Evolutionary conservation across 2,329 filamentous ascomycete genomes (phyloP), one percentile per base, ranked within the genome.

Genomic region (Aspergillus versicolor): DNA sequence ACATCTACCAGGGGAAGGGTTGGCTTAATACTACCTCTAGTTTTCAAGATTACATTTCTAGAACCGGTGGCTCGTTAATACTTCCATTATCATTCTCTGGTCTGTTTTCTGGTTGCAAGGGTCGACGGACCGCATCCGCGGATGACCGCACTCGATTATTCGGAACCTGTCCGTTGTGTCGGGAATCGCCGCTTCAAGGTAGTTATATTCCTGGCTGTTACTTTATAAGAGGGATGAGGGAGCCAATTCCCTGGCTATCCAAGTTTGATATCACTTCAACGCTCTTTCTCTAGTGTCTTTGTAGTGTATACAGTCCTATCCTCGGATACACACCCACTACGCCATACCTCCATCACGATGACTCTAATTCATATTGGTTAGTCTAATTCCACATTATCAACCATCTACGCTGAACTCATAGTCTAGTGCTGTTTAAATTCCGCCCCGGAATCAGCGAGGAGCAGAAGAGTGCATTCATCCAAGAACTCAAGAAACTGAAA

Each of bases 381-480:
- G 54, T 51, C 6, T 7, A 21, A 19, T 7, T 32, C 12, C 7
- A 7, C 7, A 13, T 13, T 22, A 15, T 21, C 9, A 30, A 34
- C 3, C 9, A 17, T 5, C 27, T 22, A 9, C 15, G 3, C 15
- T 5, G 12, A n/a, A 46, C 17, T 17, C 27, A 41, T 21, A 8
- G 19, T 12, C 8, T 11, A 82, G 80, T 82, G 0, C 66, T 82
- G 7, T 82, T 83, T 67, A 81, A 81, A 60, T 82, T 82, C 62
- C 73, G 71, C 9, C 40, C 72, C 1, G 75, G 79, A 19, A 73
- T 81, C 11, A 66, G 73, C 2, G 56, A 71, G 7, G 70, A 73
- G 9, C 77, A 82, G 57, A 78, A 77, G 50, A 66, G 75, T 2
- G 75, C 66, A 0, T 84, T 84, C 43, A 71, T 79, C 24, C 61